Conservation (phyloP, 163 green algal genomes). For the Chloroidium sp. region DNA sequence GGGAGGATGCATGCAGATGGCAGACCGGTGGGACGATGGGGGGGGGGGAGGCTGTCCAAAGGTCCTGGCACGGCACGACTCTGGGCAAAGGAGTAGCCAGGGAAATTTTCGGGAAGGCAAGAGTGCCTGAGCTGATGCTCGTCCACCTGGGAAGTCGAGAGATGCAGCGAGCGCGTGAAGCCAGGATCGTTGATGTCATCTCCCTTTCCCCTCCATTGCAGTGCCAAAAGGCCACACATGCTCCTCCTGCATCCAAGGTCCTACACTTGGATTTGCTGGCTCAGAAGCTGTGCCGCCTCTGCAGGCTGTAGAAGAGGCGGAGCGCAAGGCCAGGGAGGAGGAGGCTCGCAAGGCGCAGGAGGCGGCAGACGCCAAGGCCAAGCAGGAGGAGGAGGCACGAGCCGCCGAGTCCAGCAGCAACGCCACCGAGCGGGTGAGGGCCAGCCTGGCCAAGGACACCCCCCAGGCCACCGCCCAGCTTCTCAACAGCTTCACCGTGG, state of each 20-base stretch:
- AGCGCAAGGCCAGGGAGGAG: conserved; percentile 9
- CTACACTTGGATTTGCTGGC: not conserved
- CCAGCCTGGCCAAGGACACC: conserved; percentile 7
- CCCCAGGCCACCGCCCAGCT: conserved; percentile 13
- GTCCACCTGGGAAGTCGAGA: not conserved
- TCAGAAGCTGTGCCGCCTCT: not conserved
- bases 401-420: not conserved
- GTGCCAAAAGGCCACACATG: not conserved
- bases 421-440: conserved; percentile 19
- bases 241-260: not conserved
- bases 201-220: too few relatives aligned
- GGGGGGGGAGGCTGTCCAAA: too few relatives aligned
- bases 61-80: too few relatives aligned
- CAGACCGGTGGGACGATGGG: too few relatives aligned
- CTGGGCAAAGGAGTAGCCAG: too few relatives aligned
- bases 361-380: conserved; percentile 13
- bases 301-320: not conserved
- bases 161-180: not conserved
- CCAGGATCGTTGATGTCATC: not conserved
- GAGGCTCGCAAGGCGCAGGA: conserved; percentile 20
- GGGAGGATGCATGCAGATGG: too few relatives aligned
- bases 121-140: not conserved
- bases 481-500: conserved; percentile 30
- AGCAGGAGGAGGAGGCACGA: not conserved
- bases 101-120: not conserved